Base-by-base conservation (phyloP, 805 yeast species). In the Ogataea angusta region DNA sequence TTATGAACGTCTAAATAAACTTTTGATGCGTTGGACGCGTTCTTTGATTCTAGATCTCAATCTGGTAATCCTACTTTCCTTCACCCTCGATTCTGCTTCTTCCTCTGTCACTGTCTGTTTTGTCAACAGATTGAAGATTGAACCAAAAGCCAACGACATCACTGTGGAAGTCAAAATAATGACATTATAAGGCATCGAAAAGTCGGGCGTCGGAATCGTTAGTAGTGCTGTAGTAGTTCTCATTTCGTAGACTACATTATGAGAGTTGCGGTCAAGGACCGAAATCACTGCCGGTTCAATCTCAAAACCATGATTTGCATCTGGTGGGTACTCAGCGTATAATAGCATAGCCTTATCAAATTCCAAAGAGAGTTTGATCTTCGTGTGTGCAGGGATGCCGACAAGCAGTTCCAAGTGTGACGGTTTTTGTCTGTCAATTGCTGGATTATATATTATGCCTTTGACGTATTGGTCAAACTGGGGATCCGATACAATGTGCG, bases 171-270 rank as follows among this genome's bases (percentile, higher is more conserved):
- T 86, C 47, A 93, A 69, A 33, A 93, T 93, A 46, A 93, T 91
- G 30, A 93, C 99, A 54, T 93, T 93, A 61, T 93, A 93, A 0
- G 99, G 99, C 99, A 93, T 93, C 47, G 95, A 85, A 64, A 93
- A 93, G 66, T 93, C 99, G 0, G 99, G 99, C 0, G 98, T 93
- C 2, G 99, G 96, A 38, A 93, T 70, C 0, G 93, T 78, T 35
- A 93, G 69, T 43, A 93, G 69, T 30, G 90, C 73, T n/a, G 97
- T 85, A 4, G 96, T 78, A 0, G 98, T 87, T 57, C 98, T 74
- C 46, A 81, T 52, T 44, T 76, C 71, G 51, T 83, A 82, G 6
- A 45, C 30, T 10, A 41, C 48, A 17, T 51, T 46, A 31, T 45
- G 23, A 33, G 47, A 39, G 4, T 30, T 30, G 10, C 53, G 43